Conservation (phyloP, 768 basidiomycete species). For the Glaciozyma antarctica region DNA sequence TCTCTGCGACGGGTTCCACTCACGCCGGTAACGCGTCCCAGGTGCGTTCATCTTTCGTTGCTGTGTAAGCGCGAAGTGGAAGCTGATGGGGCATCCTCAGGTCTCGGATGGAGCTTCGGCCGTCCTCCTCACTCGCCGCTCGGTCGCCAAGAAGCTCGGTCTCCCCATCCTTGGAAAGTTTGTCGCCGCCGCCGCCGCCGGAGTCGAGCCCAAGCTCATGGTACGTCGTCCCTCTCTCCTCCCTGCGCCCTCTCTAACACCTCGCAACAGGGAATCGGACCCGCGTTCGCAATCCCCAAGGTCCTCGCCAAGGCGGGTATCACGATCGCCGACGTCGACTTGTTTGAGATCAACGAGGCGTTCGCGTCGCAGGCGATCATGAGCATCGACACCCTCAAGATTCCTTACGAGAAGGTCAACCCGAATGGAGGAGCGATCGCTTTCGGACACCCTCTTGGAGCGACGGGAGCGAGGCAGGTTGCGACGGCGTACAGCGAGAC, state of each 20-base stretch:
- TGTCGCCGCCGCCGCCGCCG: conserved; percentile 57
- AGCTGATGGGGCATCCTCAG: conserved; percentile 26
- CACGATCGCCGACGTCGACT: conserved; percentile 63
- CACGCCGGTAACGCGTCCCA: conserved; percentile 40
- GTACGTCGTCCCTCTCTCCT: conserved; percentile 1
- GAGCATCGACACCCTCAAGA: conserved; percentile 53
- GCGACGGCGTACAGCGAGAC: conserved; percentile 69
- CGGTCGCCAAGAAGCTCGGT: conserved; percentile 67
- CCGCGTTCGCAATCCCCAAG: conserved; percentile 68
- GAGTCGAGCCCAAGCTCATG: conserved; percentile 47
- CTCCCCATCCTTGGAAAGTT: conserved; percentile 84
- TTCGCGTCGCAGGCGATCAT: conserved; percentile 54
- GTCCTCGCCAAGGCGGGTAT: conserved; percentile 60
- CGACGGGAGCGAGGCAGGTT: conserved; percentile 66
- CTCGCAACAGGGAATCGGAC: conserved; percentile 48
- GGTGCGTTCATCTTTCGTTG: conserved; percentile 9
- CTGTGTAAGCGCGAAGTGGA: background rate
- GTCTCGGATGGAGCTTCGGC: conserved; percentile 91
- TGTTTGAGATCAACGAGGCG: conserved; percentile 46
- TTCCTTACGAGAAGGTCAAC: conserved; percentile 64
- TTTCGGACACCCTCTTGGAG: conserved; percentile 68
- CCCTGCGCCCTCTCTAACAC: background rate
- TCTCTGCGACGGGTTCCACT: conserved; percentile 46
- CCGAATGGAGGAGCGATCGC: conserved; percentile 71
- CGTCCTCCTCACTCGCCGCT: conserved; percentile 70